Base-by-base conservation (phyloP, 768 basidiomycete species). In the Guyanaporus albipodus region DNA sequence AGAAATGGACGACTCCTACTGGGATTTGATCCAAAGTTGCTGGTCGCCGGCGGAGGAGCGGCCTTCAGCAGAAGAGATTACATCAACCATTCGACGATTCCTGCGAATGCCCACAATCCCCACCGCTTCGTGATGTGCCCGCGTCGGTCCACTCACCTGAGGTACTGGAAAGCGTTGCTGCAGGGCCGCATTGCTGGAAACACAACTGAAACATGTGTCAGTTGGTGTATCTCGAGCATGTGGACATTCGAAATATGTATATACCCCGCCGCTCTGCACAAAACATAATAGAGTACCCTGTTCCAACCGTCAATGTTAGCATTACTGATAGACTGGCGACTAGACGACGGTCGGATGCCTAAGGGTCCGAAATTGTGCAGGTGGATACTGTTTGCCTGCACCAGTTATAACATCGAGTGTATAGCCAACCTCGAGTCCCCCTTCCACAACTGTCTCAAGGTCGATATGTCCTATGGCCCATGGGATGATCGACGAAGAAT, bases 321-420 rank as follows among this genome's bases (percentile, higher is more conserved):
- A 97, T 91, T 31, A 95, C 77, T 0, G 83, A 79, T 8, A 90
- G 64, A 63, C 98, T 96, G 15, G 96, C 94, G 17, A 96, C 94
- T 92, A 14, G 28, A 10, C 43, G 4, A 52, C 34, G 17, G 28
- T 24, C n/a, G 29, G n/a, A n/a, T n/a, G 23, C 36, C 40, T 3
- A 43, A 31, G 24, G 22, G 26, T 24, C 21, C 41, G 24, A 38
- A 35, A 11, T 6, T 35, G 10, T 5, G 42, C 26, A 42, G 5
- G 24, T 17, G 23, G 14, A 41, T 1, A 4, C n/a, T 18, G 52
- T 67, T 42, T 58, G 83, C 91, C 91, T 54, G 95, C 91, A 58
- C 91, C 91, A 6, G 87, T 94, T 14, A 99, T 76, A 6, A 97
- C 87, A 45, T 94, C 91, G 0, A 95, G 96, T 0, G 94, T 98